Percentiles rank a stretch among this genome's conserved stretches.
These are phyloP conservation scores for Collybia mongolica DNA, from an alignment of 768 basidiomycete species.

Conservation along the genomic window DNA sequence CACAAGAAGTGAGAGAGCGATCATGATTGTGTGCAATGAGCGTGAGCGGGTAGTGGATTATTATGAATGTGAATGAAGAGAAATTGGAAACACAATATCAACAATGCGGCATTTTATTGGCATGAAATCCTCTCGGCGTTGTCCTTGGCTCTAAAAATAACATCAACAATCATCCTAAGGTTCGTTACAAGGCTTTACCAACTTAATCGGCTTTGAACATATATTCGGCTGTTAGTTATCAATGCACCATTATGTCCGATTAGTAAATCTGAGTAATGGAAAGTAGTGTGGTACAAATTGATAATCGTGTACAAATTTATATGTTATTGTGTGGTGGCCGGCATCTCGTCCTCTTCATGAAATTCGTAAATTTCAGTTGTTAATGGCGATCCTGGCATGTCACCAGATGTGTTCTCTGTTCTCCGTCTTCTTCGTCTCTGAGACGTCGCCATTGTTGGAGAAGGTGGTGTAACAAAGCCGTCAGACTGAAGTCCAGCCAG, in stretches of 20 bases:
- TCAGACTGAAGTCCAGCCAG: constrained; percentile 49
- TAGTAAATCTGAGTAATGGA: too few relatives aligned
- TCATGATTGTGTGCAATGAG: constrained; percentile 21
- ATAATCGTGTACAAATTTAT: not conserved
- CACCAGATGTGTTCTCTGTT: constrained; percentile 25
- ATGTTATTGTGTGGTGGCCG: not conserved
- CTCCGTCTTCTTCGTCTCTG: constrained; percentile 38
- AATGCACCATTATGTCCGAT: too few relatives aligned
- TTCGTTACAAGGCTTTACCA: too few relatives aligned
- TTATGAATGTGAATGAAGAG: not conserved
- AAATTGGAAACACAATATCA: too few relatives aligned
- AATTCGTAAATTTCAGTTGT: constrained; percentile 29
- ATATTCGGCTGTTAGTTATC: too few relatives aligned
- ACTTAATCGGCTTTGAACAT: too few relatives aligned
- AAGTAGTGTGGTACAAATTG: constrained; percentile 1
- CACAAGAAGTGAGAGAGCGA: constrained; percentile 28
- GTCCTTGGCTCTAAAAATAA: too few relatives aligned
- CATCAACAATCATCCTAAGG: too few relatives aligned
- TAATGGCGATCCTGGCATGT: constrained; percentile 30
- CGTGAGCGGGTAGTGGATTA: not conserved
- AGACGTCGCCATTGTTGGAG: constrained; percentile 41
- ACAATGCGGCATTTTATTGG: too few relatives aligned
- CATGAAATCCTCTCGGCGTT: too few relatives aligned
- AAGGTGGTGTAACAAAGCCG: constrained; percentile 56
- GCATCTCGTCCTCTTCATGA: constrained; percentile 8